A percentile compares a stretch with the other conserved stretches of the same genome.
These are phyloP conservation scores for Shiraia sp. DNA, from an alignment of 2,329 filamentous ascomycete species.

Conservation along the genomic window DNA sequence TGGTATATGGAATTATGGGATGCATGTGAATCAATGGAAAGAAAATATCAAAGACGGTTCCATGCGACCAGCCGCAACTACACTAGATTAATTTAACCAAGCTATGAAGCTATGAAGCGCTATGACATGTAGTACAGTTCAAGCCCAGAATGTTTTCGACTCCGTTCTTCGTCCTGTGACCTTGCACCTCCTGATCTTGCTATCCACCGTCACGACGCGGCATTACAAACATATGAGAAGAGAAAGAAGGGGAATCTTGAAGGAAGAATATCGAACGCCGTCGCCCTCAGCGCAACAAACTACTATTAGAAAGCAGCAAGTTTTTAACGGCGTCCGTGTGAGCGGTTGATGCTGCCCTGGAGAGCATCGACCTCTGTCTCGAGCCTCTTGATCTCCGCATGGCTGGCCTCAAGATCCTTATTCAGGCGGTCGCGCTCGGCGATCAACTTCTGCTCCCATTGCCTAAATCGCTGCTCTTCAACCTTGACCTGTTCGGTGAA, in stretches of 20 bases:
- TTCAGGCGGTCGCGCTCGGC: constrained; percentile 97
- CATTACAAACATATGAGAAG: constrained; percentile 49
- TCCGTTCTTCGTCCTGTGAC: constrained; percentile 1
- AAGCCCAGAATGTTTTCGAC: constrained; percentile 16
- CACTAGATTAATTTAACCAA: constrained; percentile 36
- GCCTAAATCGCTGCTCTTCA: constrained; percentile 97
- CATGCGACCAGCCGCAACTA: constrained; percentile 28
- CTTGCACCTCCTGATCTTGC: background rate
- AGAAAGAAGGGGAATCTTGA: constrained; percentile 47
- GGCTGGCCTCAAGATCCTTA: constrained; percentile 98
- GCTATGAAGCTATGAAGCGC: constrained; percentile 22
- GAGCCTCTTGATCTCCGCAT: constrained; percentile 85
- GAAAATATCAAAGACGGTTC: background rate
- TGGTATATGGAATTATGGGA: background rate
- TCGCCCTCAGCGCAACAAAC: constrained; percentile 16
- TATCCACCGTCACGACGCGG: constrained; percentile 31
- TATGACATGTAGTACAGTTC: constrained; percentile 16
- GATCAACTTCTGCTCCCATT: constrained; percentile 99
- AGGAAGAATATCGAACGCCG: constrained; percentile 34
- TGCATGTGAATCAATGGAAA: background rate
- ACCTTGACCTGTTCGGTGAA: constrained; percentile 99
- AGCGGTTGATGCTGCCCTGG: constrained; percentile 87
- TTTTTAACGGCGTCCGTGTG: constrained; percentile 83
- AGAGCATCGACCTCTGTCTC: constrained; percentile 92
- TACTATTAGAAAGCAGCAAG: constrained; percentile 13